Evolutionary conservation across 176 grass and related monocot genomes (phyloP).

Genomic region (Carex kokanica): DNA sequence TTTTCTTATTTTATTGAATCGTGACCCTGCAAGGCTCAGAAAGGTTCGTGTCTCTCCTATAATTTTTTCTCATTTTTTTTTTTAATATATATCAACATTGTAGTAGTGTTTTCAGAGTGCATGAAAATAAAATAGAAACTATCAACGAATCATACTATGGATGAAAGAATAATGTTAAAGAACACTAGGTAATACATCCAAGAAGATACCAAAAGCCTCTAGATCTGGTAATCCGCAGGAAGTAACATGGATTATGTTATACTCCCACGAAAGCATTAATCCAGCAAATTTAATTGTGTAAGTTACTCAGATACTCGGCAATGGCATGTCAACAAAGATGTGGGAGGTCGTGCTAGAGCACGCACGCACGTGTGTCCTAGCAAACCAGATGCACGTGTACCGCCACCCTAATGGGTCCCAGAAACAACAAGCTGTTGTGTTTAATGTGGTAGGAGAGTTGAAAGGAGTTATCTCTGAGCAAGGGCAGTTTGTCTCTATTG

Average conservation of each 20-base stretch:
- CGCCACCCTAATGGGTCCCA: slow-evolving; percentile 47
- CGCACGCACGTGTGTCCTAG: slow-evolving; percentile 53
- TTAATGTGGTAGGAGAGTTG: slow-evolving; percentile 70
- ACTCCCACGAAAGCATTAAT: slow-evolving; percentile 23
- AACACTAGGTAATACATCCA: not conserved
- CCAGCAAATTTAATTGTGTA: slow-evolving; percentile 23
- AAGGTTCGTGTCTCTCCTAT: slow-evolving; percentile 51
- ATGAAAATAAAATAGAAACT: not conserved
- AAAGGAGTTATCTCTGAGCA: slow-evolving; percentile 51
- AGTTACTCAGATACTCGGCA: slow-evolving; percentile 77
- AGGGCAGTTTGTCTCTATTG: slow-evolving; percentile 43
- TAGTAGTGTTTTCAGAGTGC: not conserved
- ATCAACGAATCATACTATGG: not conserved
- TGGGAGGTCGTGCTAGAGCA: slow-evolving; percentile 84
- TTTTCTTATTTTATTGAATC: slow-evolving; percentile 62
- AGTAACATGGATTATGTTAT: slow-evolving; percentile 18
- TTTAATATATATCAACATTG: not conserved
- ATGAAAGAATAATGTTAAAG: not conserved
- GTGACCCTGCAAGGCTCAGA: slow-evolving; percentile 59
- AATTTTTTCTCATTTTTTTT: slow-evolving; percentile 14
- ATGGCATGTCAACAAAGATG: slow-evolving; percentile 88
- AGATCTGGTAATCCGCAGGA: slow-evolving; percentile 1
- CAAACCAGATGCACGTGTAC: slow-evolving; percentile 51
- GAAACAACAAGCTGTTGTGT: slow-evolving; percentile 57
- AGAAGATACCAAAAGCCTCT: not conserved